phyloP scores from a whole-genome alignment of 1,284 basidiomycete genomes.

The Lentinula novae-zelandiae region DNA sequence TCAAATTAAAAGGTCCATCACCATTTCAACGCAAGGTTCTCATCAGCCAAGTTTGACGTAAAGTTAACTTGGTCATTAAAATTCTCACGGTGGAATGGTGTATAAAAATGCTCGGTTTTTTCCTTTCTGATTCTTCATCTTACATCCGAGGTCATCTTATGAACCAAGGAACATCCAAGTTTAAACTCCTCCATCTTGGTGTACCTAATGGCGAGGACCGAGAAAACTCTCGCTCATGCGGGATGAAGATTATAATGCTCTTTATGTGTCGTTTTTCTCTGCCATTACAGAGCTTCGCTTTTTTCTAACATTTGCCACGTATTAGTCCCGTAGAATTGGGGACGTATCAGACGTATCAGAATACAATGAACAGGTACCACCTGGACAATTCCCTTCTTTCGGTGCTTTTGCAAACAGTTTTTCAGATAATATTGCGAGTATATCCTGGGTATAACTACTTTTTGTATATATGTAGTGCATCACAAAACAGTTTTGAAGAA shows the following conservation, averaged over 20 bases:
- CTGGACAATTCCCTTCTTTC: neutral
- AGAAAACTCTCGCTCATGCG: conserved; percentile 44
- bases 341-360: neutral
- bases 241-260: conserved; percentile 66
- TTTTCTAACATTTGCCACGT: conserved; percentile 48
- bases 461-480: neutral
- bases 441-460: neutral
- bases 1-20: neutral
- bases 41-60: neutral
- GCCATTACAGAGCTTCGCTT: conserved; percentile 58
- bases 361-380: neutral
- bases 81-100: conserved; percentile 21
- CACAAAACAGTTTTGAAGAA: neutral
- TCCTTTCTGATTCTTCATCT: conserved; percentile 34
- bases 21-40: neutral
- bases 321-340: neutral
- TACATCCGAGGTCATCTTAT: conserved; percentile 34
- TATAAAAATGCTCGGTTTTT: conserved; percentile 23
- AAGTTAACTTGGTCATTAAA: neutral
- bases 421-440: neutral
- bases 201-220: conserved; percentile 74
- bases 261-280: conserved; percentile 25
- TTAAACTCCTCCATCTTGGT: conserved; percentile 35
- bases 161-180: conserved; percentile 64
- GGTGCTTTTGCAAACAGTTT: neutral